phyloP scores from a whole-genome alignment of 139 green algal species.

The Pseudopediastrum boryanum region DNA sequence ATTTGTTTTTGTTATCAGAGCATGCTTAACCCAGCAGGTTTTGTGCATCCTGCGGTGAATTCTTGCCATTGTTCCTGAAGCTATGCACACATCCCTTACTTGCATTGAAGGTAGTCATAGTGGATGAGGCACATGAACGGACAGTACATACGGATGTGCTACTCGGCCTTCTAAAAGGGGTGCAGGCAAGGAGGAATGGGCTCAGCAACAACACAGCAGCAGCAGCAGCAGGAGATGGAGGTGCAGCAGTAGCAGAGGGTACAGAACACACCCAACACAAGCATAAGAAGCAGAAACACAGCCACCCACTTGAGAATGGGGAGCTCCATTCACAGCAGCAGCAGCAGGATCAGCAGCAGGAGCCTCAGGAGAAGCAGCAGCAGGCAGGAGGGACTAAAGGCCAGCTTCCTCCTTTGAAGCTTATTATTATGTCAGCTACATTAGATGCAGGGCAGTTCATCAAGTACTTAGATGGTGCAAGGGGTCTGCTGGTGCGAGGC shows the following conservation, averaged over 20 bases:
- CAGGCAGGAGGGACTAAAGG: not conserved
- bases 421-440: slow-evolving; percentile 97
- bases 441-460: slow-evolving; percentile 84
- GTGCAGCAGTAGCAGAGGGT: not conserved
- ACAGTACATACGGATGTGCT: slow-evolving; percentile 93
- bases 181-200: slow-evolving; percentile 38
- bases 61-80: not conserved
- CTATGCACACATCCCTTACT: not conserved
- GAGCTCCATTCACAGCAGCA: not conserved
- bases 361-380: slow-evolving; percentile 17
- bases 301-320: not conserved
- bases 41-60: not conserved
- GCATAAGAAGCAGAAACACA: slow-evolving; percentile 7
- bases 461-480: slow-evolving; percentile 76
- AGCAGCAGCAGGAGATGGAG: not conserved
- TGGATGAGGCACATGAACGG: slow-evolving; percentile 98
- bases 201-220: not conserved
- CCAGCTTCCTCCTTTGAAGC: slow-evolving; percentile 62
- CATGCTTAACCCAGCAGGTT: not conserved
- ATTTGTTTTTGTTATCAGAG: not conserved
- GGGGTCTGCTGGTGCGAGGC: slow-evolving; percentile 72
- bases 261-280: too few relatives aligned
- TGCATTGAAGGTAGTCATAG: slow-evolving; percentile 73
- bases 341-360: not conserved
- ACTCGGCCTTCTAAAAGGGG: slow-evolving; percentile 88